These are phyloP conservation scores for Canavalia gladiata DNA, from an alignment of 306 rosid genomes.

Conservation along the genomic window DNA sequence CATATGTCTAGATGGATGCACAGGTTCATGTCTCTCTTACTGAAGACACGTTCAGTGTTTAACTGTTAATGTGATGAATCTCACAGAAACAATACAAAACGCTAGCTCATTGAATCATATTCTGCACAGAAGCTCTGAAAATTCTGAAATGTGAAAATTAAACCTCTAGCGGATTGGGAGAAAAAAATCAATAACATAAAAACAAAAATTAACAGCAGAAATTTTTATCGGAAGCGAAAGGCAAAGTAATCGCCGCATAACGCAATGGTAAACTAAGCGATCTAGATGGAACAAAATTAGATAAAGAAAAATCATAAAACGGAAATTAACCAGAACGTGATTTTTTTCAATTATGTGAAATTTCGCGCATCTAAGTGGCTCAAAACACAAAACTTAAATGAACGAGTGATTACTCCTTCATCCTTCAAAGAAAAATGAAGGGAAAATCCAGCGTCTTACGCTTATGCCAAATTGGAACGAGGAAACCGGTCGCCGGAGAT, in stretches of 20 bases:
- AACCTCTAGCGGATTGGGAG: not conserved
- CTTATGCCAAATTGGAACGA: not conserved
- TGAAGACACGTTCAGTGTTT: constrained; percentile 58
- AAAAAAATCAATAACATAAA: not conserved
- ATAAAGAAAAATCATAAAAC: not conserved
- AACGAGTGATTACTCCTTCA: constrained; percentile 5
- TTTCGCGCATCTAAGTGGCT: constrained; percentile 25
- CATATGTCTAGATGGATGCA: constrained; percentile 29
- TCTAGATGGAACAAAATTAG: constrained; percentile 14
- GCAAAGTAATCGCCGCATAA: not conserved
- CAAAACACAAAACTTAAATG: constrained; percentile 5
- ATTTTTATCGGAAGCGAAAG: not conserved
- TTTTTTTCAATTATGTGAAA: not conserved
- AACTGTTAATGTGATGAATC: constrained; percentile 45
- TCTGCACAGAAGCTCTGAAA: not conserved
- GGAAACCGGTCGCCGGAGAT: constrained; percentile 31
- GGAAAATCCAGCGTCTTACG: not conserved
- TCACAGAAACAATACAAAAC: not conserved
- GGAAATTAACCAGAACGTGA: not conserved
- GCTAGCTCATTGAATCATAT: constrained; percentile 43
- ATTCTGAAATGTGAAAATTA: not conserved
- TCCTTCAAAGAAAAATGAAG: constrained; percentile 3
- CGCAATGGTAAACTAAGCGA: constrained; percentile 25
- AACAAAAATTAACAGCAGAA: not conserved
- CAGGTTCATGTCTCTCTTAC: constrained; percentile 49